phyloP scores from a whole-genome alignment of 2,329 filamentous ascomycete genomes.

The Fusarium domesticum region DNA sequence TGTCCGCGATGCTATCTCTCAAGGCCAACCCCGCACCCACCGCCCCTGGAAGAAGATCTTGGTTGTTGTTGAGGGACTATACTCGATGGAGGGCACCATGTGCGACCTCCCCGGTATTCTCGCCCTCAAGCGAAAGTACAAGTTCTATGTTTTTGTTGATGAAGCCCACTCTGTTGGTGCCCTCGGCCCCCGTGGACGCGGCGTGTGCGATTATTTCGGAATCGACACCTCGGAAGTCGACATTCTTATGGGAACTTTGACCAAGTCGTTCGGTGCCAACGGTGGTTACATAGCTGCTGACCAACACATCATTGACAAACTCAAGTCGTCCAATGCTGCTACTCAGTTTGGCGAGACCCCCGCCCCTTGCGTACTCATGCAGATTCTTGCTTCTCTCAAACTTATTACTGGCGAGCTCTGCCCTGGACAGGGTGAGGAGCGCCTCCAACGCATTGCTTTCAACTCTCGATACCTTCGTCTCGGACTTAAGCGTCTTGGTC shows the following conservation, averaged over 20 bases:
- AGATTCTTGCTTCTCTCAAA: slow-evolving; percentile 82
- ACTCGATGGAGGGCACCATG: slow-evolving; percentile 99
- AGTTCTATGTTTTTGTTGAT: slow-evolving; percentile 92
- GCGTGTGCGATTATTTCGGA: slow-evolving; percentile 96
- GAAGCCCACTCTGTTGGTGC: slow-evolving; percentile 96
- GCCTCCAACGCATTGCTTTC: slow-evolving; percentile 92
- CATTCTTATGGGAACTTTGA: slow-evolving; percentile 96
- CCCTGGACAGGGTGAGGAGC: slow-evolving; percentile 91
- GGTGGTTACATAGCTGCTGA: slow-evolving; percentile 92
- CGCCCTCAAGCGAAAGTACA: slow-evolving; percentile 88
- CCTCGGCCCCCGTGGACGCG: slow-evolving; percentile 80
- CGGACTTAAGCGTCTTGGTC: slow-evolving; percentile 91
- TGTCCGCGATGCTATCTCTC: slow-evolving; percentile 88
- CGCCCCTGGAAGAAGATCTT: slow-evolving; percentile 99
- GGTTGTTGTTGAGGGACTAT: slow-evolving; percentile 92
- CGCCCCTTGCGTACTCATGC: slow-evolving; percentile 80
- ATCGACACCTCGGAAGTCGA: slow-evolving; percentile 86
- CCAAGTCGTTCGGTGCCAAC: slow-evolving; percentile 97
- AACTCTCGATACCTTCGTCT: slow-evolving; percentile 98
- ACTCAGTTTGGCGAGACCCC: slow-evolving; percentile 86
- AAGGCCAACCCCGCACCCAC: slow-evolving; percentile 96
- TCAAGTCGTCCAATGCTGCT: slow-evolving; percentile 80
- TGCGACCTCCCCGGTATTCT: slow-evolving; percentile 92
- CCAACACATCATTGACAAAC: slow-evolving; percentile 87
- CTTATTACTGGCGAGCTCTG: slow-evolving; percentile 86